Conservation (phyloP, 192 early-diverging fungal genomes). For the Paraglomus occultum region DNA sequence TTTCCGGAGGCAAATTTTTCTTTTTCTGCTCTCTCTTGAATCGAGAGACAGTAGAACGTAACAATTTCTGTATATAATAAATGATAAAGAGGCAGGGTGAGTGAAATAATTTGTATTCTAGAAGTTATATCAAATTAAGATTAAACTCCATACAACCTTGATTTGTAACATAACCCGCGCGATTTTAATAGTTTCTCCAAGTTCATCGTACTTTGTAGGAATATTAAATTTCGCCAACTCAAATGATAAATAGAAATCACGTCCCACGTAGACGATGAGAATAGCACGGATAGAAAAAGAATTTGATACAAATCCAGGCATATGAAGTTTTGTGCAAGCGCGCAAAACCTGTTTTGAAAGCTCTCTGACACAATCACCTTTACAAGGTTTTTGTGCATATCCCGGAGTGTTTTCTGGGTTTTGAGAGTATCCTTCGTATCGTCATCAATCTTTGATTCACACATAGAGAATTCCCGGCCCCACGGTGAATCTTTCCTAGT, state of each 20-base stretch:
- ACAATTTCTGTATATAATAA: constrained; percentile 27
- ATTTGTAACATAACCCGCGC: constrained; percentile 25
- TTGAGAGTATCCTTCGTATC: constrained; percentile 22
- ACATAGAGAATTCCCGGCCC: constrained; percentile 28
- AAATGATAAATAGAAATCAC: constrained; percentile 21
- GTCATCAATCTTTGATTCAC: constrained; percentile 23
- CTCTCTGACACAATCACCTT: constrained; percentile 8
- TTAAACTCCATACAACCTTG: constrained; percentile 23
- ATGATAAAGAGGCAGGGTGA: constrained; percentile 10
- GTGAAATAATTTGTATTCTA: too few relatives aligned
- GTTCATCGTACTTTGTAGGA: constrained; percentile 23
- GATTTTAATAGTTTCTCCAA: constrained; percentile 22
- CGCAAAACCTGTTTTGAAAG: constrained; percentile 21
- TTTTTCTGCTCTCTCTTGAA: constrained; percentile 26
- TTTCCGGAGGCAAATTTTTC: constrained; percentile 24
- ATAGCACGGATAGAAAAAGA: constrained; percentile 30
- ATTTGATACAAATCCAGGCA: constrained; percentile 25
- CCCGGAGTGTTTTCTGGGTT: constrained; percentile 26
- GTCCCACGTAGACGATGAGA: constrained; percentile 24
- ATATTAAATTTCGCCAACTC: constrained; percentile 28
- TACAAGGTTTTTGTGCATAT: constrained; percentile 29
- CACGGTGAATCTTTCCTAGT: too few relatives aligned
- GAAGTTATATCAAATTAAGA: constrained; percentile 7
- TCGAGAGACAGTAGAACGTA: constrained; percentile 19
- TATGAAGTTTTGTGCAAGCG: constrained; percentile 6